Evolutionary conservation across 805 yeast species (phyloP).

Genomic region (Wickerhamia fluorescens): DNA sequence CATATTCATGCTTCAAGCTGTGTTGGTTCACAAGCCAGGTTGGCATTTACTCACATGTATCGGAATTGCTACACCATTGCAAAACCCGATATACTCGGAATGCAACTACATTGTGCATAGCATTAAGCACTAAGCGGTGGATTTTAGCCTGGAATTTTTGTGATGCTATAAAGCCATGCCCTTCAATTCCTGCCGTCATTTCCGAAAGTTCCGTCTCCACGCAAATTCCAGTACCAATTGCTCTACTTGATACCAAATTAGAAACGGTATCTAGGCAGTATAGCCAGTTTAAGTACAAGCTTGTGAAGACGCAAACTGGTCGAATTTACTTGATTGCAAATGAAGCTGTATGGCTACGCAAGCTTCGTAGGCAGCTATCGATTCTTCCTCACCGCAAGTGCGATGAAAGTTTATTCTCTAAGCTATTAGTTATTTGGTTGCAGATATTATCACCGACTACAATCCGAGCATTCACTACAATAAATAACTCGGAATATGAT

Average conservation of each 20-base stretch:
- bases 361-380: background rate
- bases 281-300: constrained; percentile 1
- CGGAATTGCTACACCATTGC: constrained; percentile 2
- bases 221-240: no score
- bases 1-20: constrained; percentile 2
- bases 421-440: background rate
- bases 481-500: constrained; percentile 5
- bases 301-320: constrained; percentile 1
- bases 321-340: constrained; percentile 1
- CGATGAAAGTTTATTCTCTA: background rate
- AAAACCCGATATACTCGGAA: constrained; percentile 2
- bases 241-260: no score
- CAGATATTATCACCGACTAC: background rate
- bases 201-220: background rate
- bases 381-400: no score
- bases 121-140: constrained; percentile 13
- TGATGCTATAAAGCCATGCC: background rate
- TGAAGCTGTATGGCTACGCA: constrained; percentile 2
- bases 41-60: constrained; percentile 10
- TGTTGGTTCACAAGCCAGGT: constrained; percentile 15
- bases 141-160: constrained; percentile 12
- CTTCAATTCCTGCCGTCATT: background rate
- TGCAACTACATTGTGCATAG: constrained; percentile 3
- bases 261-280: background rate
- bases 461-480: background rate